Evolutionary conservation across 139 green algal species (phyloP).

Genomic region (Picocystis salinarum): DNA sequence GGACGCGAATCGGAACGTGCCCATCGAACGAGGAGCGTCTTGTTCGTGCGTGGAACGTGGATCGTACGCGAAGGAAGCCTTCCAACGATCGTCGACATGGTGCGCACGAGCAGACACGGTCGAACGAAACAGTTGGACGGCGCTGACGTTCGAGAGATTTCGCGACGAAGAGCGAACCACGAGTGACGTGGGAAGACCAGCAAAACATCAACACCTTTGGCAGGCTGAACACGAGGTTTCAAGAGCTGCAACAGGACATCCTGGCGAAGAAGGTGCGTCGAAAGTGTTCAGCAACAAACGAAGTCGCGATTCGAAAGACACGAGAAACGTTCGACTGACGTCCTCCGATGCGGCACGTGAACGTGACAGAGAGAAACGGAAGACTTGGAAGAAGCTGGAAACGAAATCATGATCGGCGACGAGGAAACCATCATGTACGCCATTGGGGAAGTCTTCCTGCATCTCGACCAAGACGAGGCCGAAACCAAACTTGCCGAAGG

Average conservation of each 20-base stretch:
- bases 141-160: too few relatives aligned
- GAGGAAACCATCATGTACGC: conserved; percentile 36
- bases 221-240: conserved; percentile 34
- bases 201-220: conserved; percentile 59
- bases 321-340: not conserved
- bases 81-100: too few relatives aligned
- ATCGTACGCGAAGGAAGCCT: too few relatives aligned
- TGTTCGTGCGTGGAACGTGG: too few relatives aligned
- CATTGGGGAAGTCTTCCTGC: conserved; percentile 43
- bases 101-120: too few relatives aligned
- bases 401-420: conserved; percentile 61
- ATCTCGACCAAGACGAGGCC: conserved; percentile 24
- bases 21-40: too few relatives aligned
- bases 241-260: conserved; percentile 41
- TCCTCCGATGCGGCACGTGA: not conserved
- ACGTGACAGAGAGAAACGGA: conserved; percentile 26
- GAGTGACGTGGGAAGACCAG: conserved; percentile 51
- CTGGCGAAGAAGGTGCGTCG: conserved; percentile 28
- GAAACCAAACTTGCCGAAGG: conserved; percentile 12
- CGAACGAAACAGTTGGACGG: too few relatives aligned
- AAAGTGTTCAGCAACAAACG: not conserved
- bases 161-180: not conserved
- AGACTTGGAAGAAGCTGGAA: conserved; percentile 51
- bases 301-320: not conserved
- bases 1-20: too few relatives aligned